phyloP scores from a whole-genome alignment of 495 filamentous ascomycete species.

The Podospora pseudopauciseta region DNA sequence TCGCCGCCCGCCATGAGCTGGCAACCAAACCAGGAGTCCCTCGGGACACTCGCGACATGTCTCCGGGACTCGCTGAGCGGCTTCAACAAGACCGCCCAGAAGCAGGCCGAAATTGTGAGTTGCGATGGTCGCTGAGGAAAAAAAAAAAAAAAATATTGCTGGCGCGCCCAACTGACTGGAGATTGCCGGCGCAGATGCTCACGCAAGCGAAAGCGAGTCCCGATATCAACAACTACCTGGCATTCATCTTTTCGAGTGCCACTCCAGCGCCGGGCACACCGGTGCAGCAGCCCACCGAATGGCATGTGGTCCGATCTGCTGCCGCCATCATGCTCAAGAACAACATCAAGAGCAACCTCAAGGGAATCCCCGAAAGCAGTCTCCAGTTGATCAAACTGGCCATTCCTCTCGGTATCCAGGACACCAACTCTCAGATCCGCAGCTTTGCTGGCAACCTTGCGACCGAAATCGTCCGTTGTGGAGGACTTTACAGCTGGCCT shows the following conservation, averaged over 20 bases:
- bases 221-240: constrained; percentile 95
- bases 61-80: constrained; percentile 88
- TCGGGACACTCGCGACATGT: constrained; percentile 83
- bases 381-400: constrained; percentile 73
- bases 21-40: constrained; percentile 83
- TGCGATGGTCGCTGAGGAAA: not conserved
- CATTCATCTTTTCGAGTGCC: constrained; percentile 77
- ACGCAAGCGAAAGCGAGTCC: constrained; percentile 83
- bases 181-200: constrained; percentile 67
- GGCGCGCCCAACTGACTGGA: not conserved
- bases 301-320: constrained; percentile 73
- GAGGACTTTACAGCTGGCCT: constrained; percentile 86
- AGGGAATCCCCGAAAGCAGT: constrained; percentile 64
- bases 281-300: constrained; percentile 53
- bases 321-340: constrained; percentile 95
- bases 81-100: constrained; percentile 71
- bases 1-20: constrained; percentile 64
- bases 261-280: constrained; percentile 56
- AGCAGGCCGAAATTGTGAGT: constrained; percentile 70
- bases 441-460: constrained; percentile 89
- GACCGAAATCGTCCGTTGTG: constrained; percentile 84
- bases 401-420: constrained; percentile 72
- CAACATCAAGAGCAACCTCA: constrained; percentile 69
- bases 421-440: constrained; percentile 76
- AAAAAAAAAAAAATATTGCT: not conserved